Conservation (phyloP, 768 basidiomycete species). For the Termitomyces eurrhizus region DNA sequence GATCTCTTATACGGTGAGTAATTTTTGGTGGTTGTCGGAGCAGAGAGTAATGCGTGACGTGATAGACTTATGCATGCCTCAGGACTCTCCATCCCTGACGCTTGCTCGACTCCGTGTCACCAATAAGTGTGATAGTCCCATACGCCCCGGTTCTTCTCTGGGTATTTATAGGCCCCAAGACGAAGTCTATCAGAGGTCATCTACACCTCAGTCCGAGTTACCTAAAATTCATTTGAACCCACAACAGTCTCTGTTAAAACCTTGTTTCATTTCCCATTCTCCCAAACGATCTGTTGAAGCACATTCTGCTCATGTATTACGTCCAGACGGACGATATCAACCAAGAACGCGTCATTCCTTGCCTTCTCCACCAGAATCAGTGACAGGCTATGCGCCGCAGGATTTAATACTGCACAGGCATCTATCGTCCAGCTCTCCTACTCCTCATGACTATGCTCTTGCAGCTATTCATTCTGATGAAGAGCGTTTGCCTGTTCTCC, state of each 20-base stretch:
- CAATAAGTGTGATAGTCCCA: conserved; percentile 29
- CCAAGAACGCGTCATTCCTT: conserved; percentile 1
- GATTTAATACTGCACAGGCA: not conserved
- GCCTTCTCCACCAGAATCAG: not conserved
- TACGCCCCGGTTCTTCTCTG: conserved; percentile 6
- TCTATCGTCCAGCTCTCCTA: not conserved
- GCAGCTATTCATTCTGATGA: not conserved
- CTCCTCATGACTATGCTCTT: not conserved
- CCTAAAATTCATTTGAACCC: not conserved
- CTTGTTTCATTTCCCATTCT: not conserved
- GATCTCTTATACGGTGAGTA: conserved; percentile 59
- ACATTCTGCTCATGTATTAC: not conserved
- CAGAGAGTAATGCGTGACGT: not conserved
- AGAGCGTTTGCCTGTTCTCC: conserved; percentile 3
- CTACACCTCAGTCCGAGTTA: conserved; percentile 1
- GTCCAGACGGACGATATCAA: conserved; percentile 1
- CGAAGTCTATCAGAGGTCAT: not conserved
- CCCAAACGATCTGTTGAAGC: not conserved
- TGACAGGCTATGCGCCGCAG: not conserved
- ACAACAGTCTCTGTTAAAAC: conserved; percentile 1
- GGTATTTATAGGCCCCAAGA: not conserved
- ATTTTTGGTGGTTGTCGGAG: not conserved
- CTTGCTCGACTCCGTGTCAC: conserved; percentile 40
- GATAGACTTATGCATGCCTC: conserved; percentile 14
- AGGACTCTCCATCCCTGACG: conserved; percentile 33